These are phyloP conservation scores for Cinnamomum micranthum DNA, from an alignment of 164 flowering plant species.

Conservation along the genomic window DNA sequence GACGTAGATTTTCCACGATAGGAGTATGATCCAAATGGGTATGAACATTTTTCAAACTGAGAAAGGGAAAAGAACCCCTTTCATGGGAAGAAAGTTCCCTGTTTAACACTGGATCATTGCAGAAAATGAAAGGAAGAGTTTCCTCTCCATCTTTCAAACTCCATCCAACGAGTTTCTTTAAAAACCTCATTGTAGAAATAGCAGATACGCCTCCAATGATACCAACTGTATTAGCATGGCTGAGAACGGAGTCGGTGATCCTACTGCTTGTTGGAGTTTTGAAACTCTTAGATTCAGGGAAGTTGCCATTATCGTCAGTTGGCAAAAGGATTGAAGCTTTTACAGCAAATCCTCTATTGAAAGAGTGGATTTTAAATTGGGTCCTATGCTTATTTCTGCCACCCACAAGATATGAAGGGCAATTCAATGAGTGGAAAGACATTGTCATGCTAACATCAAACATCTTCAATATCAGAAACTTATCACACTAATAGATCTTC, in stretches of 20 bases:
- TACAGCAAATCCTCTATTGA: conserved; percentile 13
- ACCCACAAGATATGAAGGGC: conserved; percentile 23
- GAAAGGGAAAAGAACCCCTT: conserved; percentile 24
- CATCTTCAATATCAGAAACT: conserved; percentile 10
- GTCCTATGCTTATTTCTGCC: conserved; percentile 17
- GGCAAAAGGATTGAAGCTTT: conserved; percentile 23
- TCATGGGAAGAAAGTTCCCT: conserved; percentile 33
- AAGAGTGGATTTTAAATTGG: conserved; percentile 19
- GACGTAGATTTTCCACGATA: conserved; percentile 47
- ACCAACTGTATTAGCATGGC: conserved; percentile 51
- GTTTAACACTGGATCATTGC: conserved; percentile 57
- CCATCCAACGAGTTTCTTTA: conserved; percentile 49
- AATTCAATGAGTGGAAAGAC: conserved; percentile 23
- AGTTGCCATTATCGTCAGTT: conserved; percentile 26
- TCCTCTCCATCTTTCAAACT: conserved; percentile 43
- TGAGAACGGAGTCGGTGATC: conserved; percentile 17
- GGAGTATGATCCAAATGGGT: conserved; percentile 19
- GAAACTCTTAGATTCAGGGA: conserved; percentile 20
- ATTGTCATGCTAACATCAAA: conserved; percentile 27
- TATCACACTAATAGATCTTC: neutral
- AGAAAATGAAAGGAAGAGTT: conserved; percentile 52
- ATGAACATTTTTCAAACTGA: conserved; percentile 17
- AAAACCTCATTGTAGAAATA: conserved; percentile 49
- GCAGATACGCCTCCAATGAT: conserved; percentile 72
- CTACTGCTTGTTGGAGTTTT: conserved; percentile 3